Evolutionary conservation across 192 early-diverging fungal species (phyloP), one percentile per base, ranked within the genome.

Genomic region (Umbelopsis sp.): DNA sequence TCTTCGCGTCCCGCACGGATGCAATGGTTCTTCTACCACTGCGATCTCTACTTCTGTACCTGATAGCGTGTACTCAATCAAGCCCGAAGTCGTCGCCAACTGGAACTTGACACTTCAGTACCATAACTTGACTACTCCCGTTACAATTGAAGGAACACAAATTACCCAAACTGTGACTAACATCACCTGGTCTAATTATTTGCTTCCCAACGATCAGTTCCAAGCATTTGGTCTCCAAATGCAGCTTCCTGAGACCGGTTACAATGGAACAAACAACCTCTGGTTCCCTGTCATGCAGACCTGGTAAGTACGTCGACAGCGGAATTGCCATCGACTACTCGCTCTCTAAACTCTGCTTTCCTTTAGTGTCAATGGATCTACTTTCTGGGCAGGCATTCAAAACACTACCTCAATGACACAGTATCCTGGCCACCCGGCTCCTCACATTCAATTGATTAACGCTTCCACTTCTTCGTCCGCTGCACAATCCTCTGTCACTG

Each of bases 1-100:
- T 0, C 56, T 74, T 31, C 45, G 52, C 43, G 75, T 77, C 3
- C 75, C 75, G 50, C 76, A 77, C 54, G 76, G 76, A 6, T 77
- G 76, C 65, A 66, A 54, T 34, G 76, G 76, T 22, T 65, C 76
- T 12, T 53, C 67, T 47, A 77, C 76, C n/a, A 66, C 45, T 32
- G 41, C 26, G n/a, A 7, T 77, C 6, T 66, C 24, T 47, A 47
- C 73, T 4, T 54, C 68, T 51, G 71, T 70, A 16, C 71, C 71
- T 36, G 44, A 65, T 12, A 53, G 26, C 53, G 49, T 73, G 41
- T 44, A 66, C 29, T 51, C 43, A 24, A 38, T 77, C 52, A 66
- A 29, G 4, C 71, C 76, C 29, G 45, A 66, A 45, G 45, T 47
- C 6, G 29, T 77, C 0, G 41, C 44, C 6, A 77, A 77, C 41